Base-by-base conservation (phyloP, 2,329 filamentous ascomycete genomes). In the Hymenoscyphus fructigenus region DNA sequence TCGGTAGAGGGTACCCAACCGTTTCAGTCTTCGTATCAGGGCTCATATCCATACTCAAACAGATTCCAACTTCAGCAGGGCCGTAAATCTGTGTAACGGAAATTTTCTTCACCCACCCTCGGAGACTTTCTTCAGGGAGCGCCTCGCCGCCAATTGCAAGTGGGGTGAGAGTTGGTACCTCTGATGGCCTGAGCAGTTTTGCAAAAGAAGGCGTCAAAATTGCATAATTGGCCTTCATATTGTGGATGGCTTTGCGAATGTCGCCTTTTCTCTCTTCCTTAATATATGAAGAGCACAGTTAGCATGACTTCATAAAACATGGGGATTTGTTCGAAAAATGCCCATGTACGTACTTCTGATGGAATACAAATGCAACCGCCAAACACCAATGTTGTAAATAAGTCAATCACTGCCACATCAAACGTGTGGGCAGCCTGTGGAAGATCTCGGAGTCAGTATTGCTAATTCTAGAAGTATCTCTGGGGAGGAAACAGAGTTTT, bases 111-210 rank as follows among this genome's bases (percentile, higher is more conserved):
- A 75, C 74, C 79, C 79, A 81, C 3, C 69, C 75, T 7, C 73
- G 70, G 57, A 79, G 69, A 64, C 78, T 74, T 26, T 84, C 79
- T 84, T 83, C 53, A 83, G 81, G 10, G 88, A 95, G 50, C 94
- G 83, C 92, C 95, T 96, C 77, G 95, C 93, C 7, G 91, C 92
- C 70, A 94, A 96, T 0, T 91, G 96, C 38, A 94, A 79, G 1
- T 95, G 80, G 3, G 91, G 78, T 62, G 82, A 97, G 77, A 0
- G 78, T 78, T 0, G 92, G 92, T 0, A 88, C 90, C 12, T 95
- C 92, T 0, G 91, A 94, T 0, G 92, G 92, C 0, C 91, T 95
- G 62, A 97, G 80, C 77, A 96, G 91, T 67, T 89, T 92, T 0
- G 59, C 64, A 50, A 71, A 56, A 12, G 70, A 62, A 23, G 70